Evolutionary conservation across 2,329 filamentous ascomycete genomes (phyloP), one percentile per base, ranked within the genome.

Genomic region (Colletotrichum tanaceti): DNA sequence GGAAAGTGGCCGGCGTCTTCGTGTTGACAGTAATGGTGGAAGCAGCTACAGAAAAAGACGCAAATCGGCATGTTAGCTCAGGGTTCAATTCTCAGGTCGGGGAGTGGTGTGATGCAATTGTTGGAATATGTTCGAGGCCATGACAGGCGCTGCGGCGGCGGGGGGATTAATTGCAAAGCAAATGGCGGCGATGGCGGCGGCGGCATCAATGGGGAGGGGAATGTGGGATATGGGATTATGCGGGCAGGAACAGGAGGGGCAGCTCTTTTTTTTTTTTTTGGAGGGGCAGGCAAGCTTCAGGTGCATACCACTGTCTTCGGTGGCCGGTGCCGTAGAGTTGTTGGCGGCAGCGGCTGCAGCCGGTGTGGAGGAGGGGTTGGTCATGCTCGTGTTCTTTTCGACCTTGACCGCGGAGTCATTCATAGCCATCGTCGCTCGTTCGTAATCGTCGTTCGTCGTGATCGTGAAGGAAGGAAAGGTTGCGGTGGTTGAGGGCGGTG

Each of bases 21-120:
- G 84, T 84, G 72, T 85, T 86, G 71, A 86, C 84, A 57, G 84
- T 85, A 59, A 86, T 85, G 44, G 84, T 83, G 32, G 84, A 83
- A 63, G 81, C 84, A 84, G 73, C 58, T 63, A 50, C 32, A 35
- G 22, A 62, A 41, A 20, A 32, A n/a, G 3, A 16, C 43, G 24
- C 22, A 44, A 52, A 18, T 1, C n/a, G 3, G 39, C 49, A 72
- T 69, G 76, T 79, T 73, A 79, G 76, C 73, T 73, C 74, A 71
- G 72, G 72, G 32, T 50, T 71, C 73, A 68, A 53, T 35, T 35
- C 58, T 22, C 28, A 39, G 13, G 18, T 32, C 3, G 24, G 9
- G 9, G 7, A 35, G 32, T 10, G 32, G 38, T 16, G 39, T 22
- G 57, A 32, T 52, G 39, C 43, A 43, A n/a, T 24, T 58, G 13